phyloP scores from a whole-genome alignment of 371 early-diverging fungal genomes.

The Zychaea mexicana region DNA sequence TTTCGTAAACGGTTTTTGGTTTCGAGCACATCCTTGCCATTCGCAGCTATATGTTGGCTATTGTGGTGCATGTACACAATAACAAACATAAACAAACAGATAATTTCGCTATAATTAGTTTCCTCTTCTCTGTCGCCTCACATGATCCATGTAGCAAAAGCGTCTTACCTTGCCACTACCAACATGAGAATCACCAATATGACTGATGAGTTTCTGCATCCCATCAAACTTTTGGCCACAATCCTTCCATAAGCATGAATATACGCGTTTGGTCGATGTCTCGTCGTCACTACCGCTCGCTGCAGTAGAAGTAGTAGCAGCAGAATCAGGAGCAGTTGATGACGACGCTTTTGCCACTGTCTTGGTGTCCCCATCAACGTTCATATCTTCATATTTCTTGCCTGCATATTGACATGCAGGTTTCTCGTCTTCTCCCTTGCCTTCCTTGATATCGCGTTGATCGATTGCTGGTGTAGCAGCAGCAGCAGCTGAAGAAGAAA shows the following conservation, averaged over 20 bases:
- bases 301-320: too few species aligned
- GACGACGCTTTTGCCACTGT: too few species aligned
- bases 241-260: conserved; percentile 64
- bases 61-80: too few species aligned
- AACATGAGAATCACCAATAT: conserved; percentile 62
- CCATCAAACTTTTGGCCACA: conserved; percentile 47
- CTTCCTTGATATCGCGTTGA: too few species aligned
- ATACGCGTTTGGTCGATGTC: too few species aligned
- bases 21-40: conserved; percentile 82
- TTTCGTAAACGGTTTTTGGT: conserved; percentile 81
- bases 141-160: not conserved
- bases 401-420: not conserved
- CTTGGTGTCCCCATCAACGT: too few species aligned
- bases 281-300: not conserved
- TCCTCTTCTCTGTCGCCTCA: not conserved
- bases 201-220: conserved; percentile 52
- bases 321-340: not conserved
- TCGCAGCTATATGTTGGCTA: conserved; percentile 77
- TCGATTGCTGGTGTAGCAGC: not conserved
- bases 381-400: too few species aligned
- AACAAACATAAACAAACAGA: not conserved
- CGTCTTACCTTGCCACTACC: conserved; percentile 38
- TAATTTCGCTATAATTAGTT: not conserved
- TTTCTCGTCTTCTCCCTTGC: too few species aligned
- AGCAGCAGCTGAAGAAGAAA: too few species aligned